Evolutionary conservation across 495 filamentous ascomycete genomes (phyloP).

Genomic region (Bacidia rubella): DNA sequence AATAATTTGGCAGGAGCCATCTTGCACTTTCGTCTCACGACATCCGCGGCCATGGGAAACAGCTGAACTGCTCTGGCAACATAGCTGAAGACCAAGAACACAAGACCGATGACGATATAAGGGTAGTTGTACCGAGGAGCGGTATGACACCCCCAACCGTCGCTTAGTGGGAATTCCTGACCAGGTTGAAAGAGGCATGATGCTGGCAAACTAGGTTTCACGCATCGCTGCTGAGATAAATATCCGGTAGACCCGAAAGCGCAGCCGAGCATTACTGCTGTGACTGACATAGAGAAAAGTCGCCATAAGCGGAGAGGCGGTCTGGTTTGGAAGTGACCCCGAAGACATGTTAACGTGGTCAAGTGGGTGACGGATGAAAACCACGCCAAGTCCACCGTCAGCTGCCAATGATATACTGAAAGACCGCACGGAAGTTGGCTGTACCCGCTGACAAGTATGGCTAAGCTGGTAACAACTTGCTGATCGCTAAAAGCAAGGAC

Average conservation of each 20-base stretch:
- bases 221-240: background rate
- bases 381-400: constrained; percentile 27
- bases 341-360: constrained; percentile 25
- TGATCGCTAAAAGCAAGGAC: constrained; percentile 13
- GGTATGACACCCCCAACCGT: too few species aligned
- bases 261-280: background rate
- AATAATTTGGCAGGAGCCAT: background rate
- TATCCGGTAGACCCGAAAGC: constrained; percentile 4
- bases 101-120: background rate
- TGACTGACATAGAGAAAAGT: constrained; percentile 4
- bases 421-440: constrained; percentile 13
- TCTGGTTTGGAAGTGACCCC: constrained; percentile 5
- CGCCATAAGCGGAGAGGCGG: constrained; percentile 1
- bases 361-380: constrained; percentile 29
- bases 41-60: too few species aligned
- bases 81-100: background rate
- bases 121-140: background rate
- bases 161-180: too few species aligned
- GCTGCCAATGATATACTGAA: constrained; percentile 27
- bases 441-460: constrained; percentile 16
- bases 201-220: background rate
- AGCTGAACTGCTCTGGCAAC: too few species aligned
- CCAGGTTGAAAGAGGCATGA: background rate
- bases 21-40: background rate
- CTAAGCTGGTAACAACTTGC: constrained; percentile 16